A percentile compares a stretch with the other conserved stretches of the same genome.
phyloP scores from a whole-genome alignment of 2,329 filamentous ascomycete species.

The Zelopaecilomyces penicillatus region DNA sequence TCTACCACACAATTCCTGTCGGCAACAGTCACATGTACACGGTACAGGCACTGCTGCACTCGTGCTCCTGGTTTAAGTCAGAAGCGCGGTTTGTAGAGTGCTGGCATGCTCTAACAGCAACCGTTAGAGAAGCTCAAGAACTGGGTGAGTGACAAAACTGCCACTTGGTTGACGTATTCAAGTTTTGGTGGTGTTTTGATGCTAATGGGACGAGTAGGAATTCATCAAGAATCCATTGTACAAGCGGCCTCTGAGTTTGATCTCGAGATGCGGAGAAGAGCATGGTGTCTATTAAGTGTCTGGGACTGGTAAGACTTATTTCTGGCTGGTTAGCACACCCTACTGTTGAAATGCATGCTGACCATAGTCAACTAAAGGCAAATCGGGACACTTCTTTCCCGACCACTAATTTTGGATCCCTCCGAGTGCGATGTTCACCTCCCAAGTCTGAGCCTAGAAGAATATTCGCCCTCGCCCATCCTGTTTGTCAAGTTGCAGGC shows the following conservation, averaged over 20 bases:
- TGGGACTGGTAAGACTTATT: constrained; percentile 27
- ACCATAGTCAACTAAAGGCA: constrained; percentile 19
- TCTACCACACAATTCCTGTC: constrained; percentile 24
- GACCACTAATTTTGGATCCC: constrained; percentile 28
- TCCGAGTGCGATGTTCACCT: constrained; percentile 23
- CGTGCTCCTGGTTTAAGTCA: constrained; percentile 30
- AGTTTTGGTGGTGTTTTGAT: no score
- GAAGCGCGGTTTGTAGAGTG: constrained; percentile 28
- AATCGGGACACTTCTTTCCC: constrained; percentile 24
- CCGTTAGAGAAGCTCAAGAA: constrained; percentile 28
- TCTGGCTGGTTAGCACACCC: background rate
- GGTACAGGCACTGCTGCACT: constrained; percentile 28
- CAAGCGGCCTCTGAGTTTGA: constrained; percentile 24
- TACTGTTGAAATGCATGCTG: background rate
- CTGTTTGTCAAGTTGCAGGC: constrained; percentile 30
- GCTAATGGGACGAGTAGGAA: constrained; percentile 12
- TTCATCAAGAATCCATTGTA: constrained; percentile 22
- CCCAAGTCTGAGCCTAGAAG: constrained; percentile 25
- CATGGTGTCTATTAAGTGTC: constrained; percentile 29
- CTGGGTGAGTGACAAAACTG: constrained; percentile 17
- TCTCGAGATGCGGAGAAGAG: constrained; percentile 25
- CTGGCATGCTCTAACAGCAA: constrained; percentile 28
- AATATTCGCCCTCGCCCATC: constrained; percentile 22
- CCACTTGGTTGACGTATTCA: no score
- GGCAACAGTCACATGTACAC: constrained; percentile 24